Percentiles rank a stretch among this genome's conserved stretches.
Conservation (phyloP, 345 rosid genomes). For the Populus euphratica region DNA sequence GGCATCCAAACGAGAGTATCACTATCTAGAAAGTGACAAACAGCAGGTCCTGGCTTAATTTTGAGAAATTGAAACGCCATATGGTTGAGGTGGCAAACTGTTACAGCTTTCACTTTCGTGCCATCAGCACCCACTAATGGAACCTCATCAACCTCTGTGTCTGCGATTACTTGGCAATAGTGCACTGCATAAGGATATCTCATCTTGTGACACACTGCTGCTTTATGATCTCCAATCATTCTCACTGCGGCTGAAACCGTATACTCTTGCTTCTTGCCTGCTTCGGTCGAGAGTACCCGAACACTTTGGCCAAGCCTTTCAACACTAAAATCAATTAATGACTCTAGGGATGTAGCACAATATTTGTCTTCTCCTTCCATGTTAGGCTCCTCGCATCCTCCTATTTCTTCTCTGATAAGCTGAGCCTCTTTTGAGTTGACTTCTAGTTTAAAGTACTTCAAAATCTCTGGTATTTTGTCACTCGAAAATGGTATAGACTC, state of each 20-base stretch:
- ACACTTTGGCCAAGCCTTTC: neutral
- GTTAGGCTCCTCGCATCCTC: neutral
- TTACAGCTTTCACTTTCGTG: neutral
- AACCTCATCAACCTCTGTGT: neutral
- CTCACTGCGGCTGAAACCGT: neutral
- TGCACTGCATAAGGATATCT: neutral
- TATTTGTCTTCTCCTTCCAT: neutral
- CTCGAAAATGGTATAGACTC: neutral
- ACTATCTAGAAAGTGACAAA: constrained; percentile 2
- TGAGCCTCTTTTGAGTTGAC: neutral
- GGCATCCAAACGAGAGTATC: constrained; percentile 4
- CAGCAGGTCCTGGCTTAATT: neutral
- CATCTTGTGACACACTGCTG: too few species aligned
- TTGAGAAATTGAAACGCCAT: neutral
- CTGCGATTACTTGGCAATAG: neutral
- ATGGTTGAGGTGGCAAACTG: neutral
- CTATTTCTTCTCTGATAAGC: neutral
- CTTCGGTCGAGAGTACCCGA: neutral
- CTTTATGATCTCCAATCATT: neutral
- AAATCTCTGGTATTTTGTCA: neutral
- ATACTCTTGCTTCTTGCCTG: neutral
- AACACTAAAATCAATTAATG: neutral
- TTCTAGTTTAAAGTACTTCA: neutral
- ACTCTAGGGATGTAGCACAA: neutral
- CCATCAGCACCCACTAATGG: constrained; percentile 1